A percentile compares a stretch with the other conserved stretches of the same genome.
Evolutionary conservation across 345 rosid genomes (phyloP).

Genomic region (Bretschneidera sinensis): DNA sequence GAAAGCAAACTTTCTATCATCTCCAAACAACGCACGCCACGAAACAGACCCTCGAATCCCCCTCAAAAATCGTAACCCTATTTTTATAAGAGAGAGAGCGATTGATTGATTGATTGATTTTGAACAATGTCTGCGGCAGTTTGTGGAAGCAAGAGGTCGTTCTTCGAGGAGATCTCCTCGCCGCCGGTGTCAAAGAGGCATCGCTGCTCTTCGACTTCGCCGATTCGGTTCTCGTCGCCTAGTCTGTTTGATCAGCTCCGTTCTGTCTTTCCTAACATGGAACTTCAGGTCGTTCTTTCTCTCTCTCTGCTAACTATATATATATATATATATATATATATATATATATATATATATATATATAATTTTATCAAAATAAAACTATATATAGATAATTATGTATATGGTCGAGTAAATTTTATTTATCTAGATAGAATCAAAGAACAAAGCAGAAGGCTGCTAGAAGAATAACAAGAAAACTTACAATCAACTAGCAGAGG

Average conservation of each 20-base stretch:
- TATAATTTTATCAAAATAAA: no score
- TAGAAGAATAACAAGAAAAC: no score
- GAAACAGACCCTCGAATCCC: not conserved
- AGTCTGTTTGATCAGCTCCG: slow-evolving; percentile 44
- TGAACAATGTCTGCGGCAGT: slow-evolving; percentile 64
- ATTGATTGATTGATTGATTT: not conserved
- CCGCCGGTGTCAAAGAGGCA: slow-evolving; percentile 55
- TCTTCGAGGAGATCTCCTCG: slow-evolving; percentile 62
- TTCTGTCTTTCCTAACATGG: slow-evolving; percentile 46
- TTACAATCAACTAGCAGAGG: no score
- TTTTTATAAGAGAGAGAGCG: no score
- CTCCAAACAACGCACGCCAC: not conserved
- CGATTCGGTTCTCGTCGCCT: slow-evolving; percentile 30
- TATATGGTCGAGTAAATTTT: no score
- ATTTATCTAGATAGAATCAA: no score
- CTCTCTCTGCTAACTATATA: no score
- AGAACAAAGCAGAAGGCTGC: no score
- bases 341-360: no score
- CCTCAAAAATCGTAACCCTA: not conserved
- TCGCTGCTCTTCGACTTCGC: slow-evolving; percentile 50
- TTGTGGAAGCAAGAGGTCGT: slow-evolving; percentile 75
- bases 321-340: no score
- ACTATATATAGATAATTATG: no score
- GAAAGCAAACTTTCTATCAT: not conserved
- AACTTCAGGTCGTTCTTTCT: slow-evolving; percentile 40